A percentile compares a stretch with the other conserved stretches of the same genome.
phyloP scores from a whole-genome alignment of 2,329 filamentous ascomycete genomes.

The Fusarium mexicanum region DNA sequence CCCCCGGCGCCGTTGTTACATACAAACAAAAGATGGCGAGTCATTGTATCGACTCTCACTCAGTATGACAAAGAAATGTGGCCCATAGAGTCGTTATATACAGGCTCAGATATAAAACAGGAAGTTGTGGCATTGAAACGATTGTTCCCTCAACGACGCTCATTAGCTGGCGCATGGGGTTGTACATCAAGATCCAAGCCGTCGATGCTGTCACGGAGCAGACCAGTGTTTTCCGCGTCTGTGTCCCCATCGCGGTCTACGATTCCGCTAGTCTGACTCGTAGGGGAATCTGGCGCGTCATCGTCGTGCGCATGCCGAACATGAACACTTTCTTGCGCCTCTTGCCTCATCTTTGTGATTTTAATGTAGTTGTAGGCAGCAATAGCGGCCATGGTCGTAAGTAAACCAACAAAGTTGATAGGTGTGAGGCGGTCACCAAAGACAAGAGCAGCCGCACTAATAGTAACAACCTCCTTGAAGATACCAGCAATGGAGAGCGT shows the following conservation, averaged over 20 bases:
- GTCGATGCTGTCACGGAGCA: conserved; percentile 55
- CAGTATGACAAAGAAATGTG: conserved; percentile 21
- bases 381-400: conserved; percentile 91
- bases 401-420: conserved; percentile 85
- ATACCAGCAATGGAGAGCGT: conserved; percentile 97
- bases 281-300: conserved; percentile 43
- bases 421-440: conserved; percentile 89
- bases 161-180: conserved; percentile 20
- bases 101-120: conserved; percentile 25
- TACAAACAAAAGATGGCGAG: conserved; percentile 27
- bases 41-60: conserved; percentile 5
- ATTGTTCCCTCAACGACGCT: conserved; percentile 28
- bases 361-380: conserved; percentile 94
- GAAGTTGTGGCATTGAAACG: conserved; percentile 19
- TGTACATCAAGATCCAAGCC: conserved; percentile 49
- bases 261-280: conserved; percentile 54
- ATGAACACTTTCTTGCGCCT: conserved; percentile 69
- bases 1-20: conserved; percentile 22
- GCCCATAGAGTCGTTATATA: conserved; percentile 21
- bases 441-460: conserved; percentile 84
- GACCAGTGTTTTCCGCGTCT: conserved; percentile 56
- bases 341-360: conserved; percentile 84
- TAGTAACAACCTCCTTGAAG: conserved; percentile 98
- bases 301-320: conserved; percentile 50
- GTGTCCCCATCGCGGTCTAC: conserved; percentile 55